Base-by-base conservation (phyloP, 176 grass and related monocot genomes). In the Oryza glaberrima region DNA sequence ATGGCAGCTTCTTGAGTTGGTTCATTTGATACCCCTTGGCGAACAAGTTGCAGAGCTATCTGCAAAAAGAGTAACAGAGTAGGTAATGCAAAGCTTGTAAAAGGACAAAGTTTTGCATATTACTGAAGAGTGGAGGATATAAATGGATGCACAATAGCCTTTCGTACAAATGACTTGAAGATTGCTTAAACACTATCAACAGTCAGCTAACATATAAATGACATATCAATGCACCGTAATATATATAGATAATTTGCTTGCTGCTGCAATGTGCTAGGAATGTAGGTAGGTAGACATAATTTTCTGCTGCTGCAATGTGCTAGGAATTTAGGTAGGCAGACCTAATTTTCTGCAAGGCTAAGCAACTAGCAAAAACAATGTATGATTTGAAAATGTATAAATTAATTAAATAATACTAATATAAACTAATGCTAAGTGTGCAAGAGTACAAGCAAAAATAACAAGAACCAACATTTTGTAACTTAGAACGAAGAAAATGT, bases 21-120 rank as follows among this genome's bases (percentile, higher is more conserved):
- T 22, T 90, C 81, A 73, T 92, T 90, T 70, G 91, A 86, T 30
- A 88, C 87, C 11, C 89, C 91, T 90, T 85, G 87, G 63, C 94
- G 94, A 79, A 97, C 94, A 66, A 97, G 91, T 75, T 88, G 87
- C 65, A 97, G 78, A 92, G 94, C 94, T 84, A 97, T 97, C 94
- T 97, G 86, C 47, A 45, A 72, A 58, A 68, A 67, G 58, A 10
- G 32, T 65, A 86, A 83, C 76, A 44, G 52, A 40, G 19, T 69
- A 80, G 71, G 40, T 73, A 77, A 77, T 67, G 48, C 63, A 77
- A 88, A 77, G 63, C 56, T 51, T 63, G 60, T 65, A 28, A 35
- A 19, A 77, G 81, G 66, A 70, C 23, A 81, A 67, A 70, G 54
- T 70, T 22, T 65, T 45, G 32, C 36, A 49, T 60, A 85, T 51